Conservation (phyloP, 2,329 filamentous ascomycete species). For the Teratosphaeriaceae sp. region DNA sequence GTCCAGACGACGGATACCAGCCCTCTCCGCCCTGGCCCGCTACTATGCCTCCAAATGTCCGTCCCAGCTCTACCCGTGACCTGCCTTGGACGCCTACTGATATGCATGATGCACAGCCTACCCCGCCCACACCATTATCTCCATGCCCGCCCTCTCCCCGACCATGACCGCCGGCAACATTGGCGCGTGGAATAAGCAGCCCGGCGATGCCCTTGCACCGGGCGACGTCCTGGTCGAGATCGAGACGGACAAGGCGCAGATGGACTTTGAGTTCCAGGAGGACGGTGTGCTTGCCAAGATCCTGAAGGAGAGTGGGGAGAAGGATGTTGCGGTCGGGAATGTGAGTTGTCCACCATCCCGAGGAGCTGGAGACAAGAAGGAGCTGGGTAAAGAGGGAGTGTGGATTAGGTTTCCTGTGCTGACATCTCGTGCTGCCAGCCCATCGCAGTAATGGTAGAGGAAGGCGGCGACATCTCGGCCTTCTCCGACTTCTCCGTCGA, state of each 20-base stretch:
- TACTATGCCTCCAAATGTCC: constrained; percentile 65
- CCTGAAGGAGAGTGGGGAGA: constrained; percentile 84
- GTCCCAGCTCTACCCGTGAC: no score
- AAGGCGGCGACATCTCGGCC: constrained; percentile 76
- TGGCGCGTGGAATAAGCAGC: constrained; percentile 96
- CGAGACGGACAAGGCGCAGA: constrained; percentile 99
- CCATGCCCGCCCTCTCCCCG: constrained; percentile 95
- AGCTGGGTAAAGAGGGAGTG: no score
- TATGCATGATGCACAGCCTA: constrained; percentile 63
- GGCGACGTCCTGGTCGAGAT: constrained; percentile 80
- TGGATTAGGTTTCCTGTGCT: no score
- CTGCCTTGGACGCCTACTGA: no score
- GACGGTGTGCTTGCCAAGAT: constrained; percentile 94
- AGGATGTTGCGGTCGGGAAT: constrained; percentile 89
- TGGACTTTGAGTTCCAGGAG: constrained; percentile 99
- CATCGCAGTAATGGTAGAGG: constrained; percentile 91
- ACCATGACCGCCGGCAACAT: constrained; percentile 98
- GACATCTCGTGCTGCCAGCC: constrained; percentile 59
- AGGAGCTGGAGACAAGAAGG: no score
- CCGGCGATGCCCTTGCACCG: constrained; percentile 76
- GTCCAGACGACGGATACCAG: constrained; percentile 41
- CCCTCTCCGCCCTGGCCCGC: constrained; percentile 54
- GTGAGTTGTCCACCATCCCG: no score
- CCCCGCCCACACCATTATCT: constrained; percentile 90
- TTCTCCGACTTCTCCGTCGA: constrained; percentile 84